Base-by-base conservation (phyloP, 2,329 filamentous ascomycete genomes). In the Ophiocordyceps sinensis region DNA sequence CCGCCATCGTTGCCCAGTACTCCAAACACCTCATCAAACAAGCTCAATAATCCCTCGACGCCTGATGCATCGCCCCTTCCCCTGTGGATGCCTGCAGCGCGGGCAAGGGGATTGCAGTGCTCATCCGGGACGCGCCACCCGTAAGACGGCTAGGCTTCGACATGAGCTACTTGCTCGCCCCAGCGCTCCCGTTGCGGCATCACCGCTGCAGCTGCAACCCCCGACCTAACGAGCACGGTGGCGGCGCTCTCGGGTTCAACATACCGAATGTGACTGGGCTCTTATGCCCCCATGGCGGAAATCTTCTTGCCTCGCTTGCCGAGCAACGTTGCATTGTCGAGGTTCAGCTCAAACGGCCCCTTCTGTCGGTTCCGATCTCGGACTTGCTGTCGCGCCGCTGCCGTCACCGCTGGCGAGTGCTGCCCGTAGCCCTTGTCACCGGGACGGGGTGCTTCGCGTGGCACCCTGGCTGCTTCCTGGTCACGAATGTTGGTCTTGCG, bases 271-370 rank as follows among this genome's bases (percentile, higher is more conserved):
- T 35, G 5, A 14, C 32, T 14, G 31, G 48, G 35, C 44, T 47
- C 50, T 51, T 61, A 63, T 42, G 54, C 58, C 38, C 59, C 58
- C 52, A 63, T 65, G 44, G 68, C 64, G 21, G 68, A 59, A 36
- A 72, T 60, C 51, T 78, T 76, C 51, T 71, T 67, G 19, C 66
- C 68, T 44, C 77, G 65, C 51, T 88, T 77, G 28, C 88, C 88
- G 5, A 98, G 67, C 40, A 98, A 63, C 2, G 88, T 96, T 1
- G 91, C 85, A 42, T 91, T 91, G 49, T 94, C 86, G 31, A 98
- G 66, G 55, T 79, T 95, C 37, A 98, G 73, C 62, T 98, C 91
- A 50, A 98, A 98, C 0, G 83, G 79, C 28, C 85, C 87, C 60
- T 81, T 84, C 50, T 83, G 77, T 47, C 70, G 73, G 43, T 77